Evolutionary conservation across 1,139 yeast genomes (phyloP).

Genomic region (Blastobotrys proliferans): DNA sequence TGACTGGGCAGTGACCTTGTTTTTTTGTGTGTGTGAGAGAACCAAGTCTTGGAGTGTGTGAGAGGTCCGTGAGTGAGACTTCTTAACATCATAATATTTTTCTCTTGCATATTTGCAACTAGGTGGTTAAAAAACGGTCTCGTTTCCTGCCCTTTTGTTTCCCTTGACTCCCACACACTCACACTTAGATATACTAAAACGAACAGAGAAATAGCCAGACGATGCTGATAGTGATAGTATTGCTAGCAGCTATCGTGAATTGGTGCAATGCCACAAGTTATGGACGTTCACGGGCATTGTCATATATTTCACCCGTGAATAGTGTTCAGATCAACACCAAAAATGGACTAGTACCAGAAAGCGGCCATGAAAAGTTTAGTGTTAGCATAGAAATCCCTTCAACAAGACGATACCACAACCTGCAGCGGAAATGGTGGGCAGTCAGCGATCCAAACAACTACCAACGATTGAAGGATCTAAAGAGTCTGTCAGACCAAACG

Average conservation of each 20-base stretch:
- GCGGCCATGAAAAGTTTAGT: conserved; percentile 15
- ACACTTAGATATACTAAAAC: too few species aligned
- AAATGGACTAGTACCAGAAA: conserved; percentile 11
- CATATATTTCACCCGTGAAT: conserved; percentile 24
- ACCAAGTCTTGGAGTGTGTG: too few species aligned
- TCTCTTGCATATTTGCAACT: too few species aligned
- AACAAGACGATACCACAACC: conserved; percentile 25
- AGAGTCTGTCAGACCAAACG: conserved; percentile 13
- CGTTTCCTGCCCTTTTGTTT: background rate
- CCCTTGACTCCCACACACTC: background rate
- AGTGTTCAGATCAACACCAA: conserved; percentile 7
- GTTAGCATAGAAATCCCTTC: conserved; percentile 26
- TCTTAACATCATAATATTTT: too few species aligned
- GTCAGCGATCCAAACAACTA: conserved; percentile 30
- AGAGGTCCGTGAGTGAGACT: too few species aligned
- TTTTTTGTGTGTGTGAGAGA: too few species aligned
- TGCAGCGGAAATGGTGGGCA: conserved; percentile 33
- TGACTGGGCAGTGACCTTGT: too few species aligned
- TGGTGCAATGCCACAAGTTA: conserved; percentile 15
- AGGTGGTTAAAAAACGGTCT: too few species aligned
- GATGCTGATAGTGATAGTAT: background rate
- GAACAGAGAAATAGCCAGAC: background rate
- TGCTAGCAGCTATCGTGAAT: too few species aligned
- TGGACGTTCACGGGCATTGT: conserved; percentile 22
- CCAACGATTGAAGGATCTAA: conserved; percentile 8